Conservation (phyloP, 169 alveolate genomes). For the Eimeria brunetti region DNA sequence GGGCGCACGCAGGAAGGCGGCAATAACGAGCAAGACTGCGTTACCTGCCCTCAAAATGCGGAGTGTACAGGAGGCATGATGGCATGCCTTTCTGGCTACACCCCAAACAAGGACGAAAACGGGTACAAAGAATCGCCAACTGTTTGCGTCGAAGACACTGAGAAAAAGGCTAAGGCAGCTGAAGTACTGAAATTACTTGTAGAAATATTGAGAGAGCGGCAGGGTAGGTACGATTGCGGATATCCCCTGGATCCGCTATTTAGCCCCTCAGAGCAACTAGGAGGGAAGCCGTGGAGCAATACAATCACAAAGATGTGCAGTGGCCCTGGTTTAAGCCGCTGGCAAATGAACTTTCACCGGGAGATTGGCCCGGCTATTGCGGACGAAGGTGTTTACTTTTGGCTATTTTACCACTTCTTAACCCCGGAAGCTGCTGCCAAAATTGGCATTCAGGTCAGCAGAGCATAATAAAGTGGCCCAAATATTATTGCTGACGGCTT, state of each 20-base stretch:
- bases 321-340: slow-evolving; percentile 37
- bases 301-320: slow-evolving; percentile 26
- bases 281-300: slow-evolving; percentile 47
- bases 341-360: slow-evolving; percentile 56
- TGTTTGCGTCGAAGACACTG: not conserved
- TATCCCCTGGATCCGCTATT: slow-evolving; percentile 33
- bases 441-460: slow-evolving; percentile 37
- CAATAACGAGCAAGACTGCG: not conserved
- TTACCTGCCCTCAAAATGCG: slow-evolving; percentile 46
- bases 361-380: slow-evolving; percentile 41
- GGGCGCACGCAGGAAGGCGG: not conserved
- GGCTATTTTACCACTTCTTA: slow-evolving; percentile 45
- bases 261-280: slow-evolving; percentile 17
- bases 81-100: slow-evolving; percentile 20
- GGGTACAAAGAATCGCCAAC: not conserved
- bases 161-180: slow-evolving; percentile 21
- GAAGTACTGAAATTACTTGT: slow-evolving; percentile 3
- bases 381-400: slow-evolving; percentile 24
- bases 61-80: slow-evolving; percentile 10
- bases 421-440: slow-evolving; percentile 44
- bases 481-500: too few relatives aligned
- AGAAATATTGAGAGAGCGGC: slow-evolving; percentile 2
- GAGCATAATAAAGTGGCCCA: not conserved
- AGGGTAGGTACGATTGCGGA: slow-evolving; percentile 62
- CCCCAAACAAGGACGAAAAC: too few relatives aligned